These are phyloP conservation scores for Candida ipomoeae DNA, from an alignment of 805 yeast species.

Conservation along the genomic window DNA sequence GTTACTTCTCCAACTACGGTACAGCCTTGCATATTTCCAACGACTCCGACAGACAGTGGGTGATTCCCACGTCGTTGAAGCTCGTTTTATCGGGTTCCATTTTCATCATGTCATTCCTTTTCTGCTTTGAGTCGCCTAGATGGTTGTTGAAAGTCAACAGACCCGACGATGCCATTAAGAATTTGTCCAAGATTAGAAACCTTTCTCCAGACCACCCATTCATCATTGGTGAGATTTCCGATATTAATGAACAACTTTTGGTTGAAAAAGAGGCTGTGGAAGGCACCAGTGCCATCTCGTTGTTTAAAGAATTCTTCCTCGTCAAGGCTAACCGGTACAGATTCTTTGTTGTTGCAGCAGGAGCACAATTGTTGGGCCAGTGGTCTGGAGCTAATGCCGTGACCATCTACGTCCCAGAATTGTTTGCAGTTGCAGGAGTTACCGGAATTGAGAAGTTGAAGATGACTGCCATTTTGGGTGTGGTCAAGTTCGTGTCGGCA, in stretches of 20 bases:
- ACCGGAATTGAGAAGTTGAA: slow-evolving; percentile 38
- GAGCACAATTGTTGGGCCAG: slow-evolving; percentile 48
- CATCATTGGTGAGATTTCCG: slow-evolving; percentile 41
- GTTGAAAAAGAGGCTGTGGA: slow-evolving; percentile 51
- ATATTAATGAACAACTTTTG: slow-evolving; percentile 51
- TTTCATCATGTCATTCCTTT: slow-evolving; percentile 36
- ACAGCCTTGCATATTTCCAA: slow-evolving; percentile 42
- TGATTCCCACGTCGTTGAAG: slow-evolving; percentile 47
- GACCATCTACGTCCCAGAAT: slow-evolving; percentile 53
- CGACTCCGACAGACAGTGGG: slow-evolving; percentile 44
- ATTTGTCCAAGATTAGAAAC: slow-evolving; percentile 41
- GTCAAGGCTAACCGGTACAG: slow-evolving; percentile 44
- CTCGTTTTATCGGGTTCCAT: slow-evolving; percentile 46
- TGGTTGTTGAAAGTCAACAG: slow-evolving; percentile 45
- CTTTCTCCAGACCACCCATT: slow-evolving; percentile 46
- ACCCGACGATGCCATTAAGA: slow-evolving; percentile 36
- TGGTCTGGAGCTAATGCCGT: slow-evolving; percentile 60
- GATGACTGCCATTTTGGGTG: slow-evolving; percentile 51
- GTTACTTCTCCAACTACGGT: slow-evolving; percentile 48
- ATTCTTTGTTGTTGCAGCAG: slow-evolving; percentile 37
- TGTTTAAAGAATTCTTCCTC: slow-evolving; percentile 30
- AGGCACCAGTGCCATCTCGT: slow-evolving; percentile 16
- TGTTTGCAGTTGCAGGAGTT: slow-evolving; percentile 46
- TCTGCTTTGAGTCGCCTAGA: slow-evolving; percentile 49
- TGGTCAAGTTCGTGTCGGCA: slow-evolving; percentile 49